Evolutionary conservation across 208 protist species (phyloP).

Genomic region (Novymonas esmeraldas): DNA sequence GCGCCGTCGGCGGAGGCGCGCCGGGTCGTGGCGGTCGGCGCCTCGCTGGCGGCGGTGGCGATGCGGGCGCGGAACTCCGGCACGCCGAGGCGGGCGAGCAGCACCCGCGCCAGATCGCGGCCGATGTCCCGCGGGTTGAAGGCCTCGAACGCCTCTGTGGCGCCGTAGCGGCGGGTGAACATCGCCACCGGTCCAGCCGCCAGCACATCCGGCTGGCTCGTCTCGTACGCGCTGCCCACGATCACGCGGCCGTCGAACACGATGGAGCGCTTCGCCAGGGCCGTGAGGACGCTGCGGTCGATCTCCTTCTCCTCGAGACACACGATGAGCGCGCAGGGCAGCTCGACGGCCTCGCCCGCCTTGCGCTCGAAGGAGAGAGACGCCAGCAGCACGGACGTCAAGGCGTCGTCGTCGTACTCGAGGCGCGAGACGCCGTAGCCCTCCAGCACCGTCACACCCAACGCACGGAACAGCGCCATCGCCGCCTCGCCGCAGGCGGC

Average conservation of each 20-base stretch:
- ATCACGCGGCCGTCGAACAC: constrained; percentile 94
- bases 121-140: constrained; percentile 89
- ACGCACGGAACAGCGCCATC: constrained; percentile 59
- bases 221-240: constrained; percentile 88
- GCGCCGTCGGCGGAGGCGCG: not conserved
- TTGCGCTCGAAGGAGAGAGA: constrained; percentile 46
- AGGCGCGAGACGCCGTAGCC: constrained; percentile 77
- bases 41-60: not conserved
- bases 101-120: constrained; percentile 60
- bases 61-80: constrained; percentile 58
- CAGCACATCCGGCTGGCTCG: constrained; percentile 82
- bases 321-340: constrained; percentile 84
- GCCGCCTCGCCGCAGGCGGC: constrained; percentile 53
- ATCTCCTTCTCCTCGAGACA: constrained; percentile 92
- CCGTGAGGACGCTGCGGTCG: constrained; percentile 82
- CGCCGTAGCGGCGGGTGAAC: constrained; percentile 92
- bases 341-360: constrained; percentile 78
- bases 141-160: constrained; percentile 79
- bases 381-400: constrained; percentile 72
- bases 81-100: constrained; percentile 82
- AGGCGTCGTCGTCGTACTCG: constrained; percentile 85
- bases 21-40: not conserved
- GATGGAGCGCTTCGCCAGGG: constrained; percentile 90
- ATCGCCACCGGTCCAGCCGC: constrained; percentile 92
- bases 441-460: constrained; percentile 83